Evolutionary conservation across 176 grass and related monocot genomes (phyloP).

Genomic region (Olyra latifolia): DNA sequence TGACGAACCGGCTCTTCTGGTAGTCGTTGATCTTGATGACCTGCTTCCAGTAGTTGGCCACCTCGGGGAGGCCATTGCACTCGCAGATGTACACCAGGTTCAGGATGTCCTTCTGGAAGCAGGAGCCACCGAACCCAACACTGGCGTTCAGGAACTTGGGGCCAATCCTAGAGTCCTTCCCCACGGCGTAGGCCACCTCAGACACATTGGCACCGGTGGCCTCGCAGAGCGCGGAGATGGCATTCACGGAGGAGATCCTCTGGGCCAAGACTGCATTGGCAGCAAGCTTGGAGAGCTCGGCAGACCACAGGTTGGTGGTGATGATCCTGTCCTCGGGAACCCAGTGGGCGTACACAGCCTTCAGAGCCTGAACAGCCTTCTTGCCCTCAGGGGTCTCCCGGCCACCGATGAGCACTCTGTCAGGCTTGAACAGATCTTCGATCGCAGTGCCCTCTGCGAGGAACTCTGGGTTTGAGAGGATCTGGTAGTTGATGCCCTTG

Average conservation of each 20-base stretch:
- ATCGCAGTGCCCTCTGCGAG: constrained; percentile 85
- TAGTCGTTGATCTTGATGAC: constrained; percentile 99
- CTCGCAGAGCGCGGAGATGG: constrained; percentile 87
- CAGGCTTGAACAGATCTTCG: constrained; percentile 73
- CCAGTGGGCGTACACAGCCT: constrained; percentile 85
- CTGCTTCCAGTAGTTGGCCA: constrained; percentile 96
- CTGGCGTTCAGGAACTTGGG: constrained; percentile 92
- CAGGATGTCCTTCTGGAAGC: constrained; percentile 95
- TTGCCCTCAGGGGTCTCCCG: constrained; percentile 72
- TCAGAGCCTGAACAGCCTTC: constrained; percentile 78
- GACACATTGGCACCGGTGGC: constrained; percentile 82
- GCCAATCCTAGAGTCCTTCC: constrained; percentile 81
- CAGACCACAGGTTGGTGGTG: constrained; percentile 90
- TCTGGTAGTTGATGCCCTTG: constrained; percentile 96
- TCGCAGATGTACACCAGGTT: constrained; percentile 96
- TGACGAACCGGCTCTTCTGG: constrained; percentile 93
- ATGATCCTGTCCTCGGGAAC: constrained; percentile 88
- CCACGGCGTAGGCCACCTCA: constrained; percentile 73
- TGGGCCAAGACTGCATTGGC: constrained; percentile 85
- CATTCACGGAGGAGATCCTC: constrained; percentile 95
- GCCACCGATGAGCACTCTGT: constrained; percentile 83
- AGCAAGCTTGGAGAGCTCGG: constrained; percentile 85
- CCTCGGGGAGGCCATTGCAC: constrained; percentile 90
- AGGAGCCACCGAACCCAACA: constrained; percentile 83
- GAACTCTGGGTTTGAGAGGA: constrained; percentile 95